A percentile compares a stretch with the other conserved stretches of the same genome.
phyloP scores from a whole-genome alignment of 352 stramenopile genomes.

The Pythium guiyangense region DNA sequence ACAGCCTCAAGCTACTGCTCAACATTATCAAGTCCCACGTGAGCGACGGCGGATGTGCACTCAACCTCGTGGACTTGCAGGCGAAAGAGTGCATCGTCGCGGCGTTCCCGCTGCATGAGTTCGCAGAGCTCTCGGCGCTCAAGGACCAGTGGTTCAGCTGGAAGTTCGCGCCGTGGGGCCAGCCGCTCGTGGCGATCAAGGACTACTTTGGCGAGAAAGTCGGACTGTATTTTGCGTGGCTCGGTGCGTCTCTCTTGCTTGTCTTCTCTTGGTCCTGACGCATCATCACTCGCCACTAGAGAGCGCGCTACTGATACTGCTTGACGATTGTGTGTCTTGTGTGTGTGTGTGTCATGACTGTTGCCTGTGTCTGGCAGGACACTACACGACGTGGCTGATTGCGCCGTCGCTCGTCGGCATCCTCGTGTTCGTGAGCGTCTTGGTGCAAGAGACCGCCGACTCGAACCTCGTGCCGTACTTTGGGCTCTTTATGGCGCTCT shows the following conservation, averaged over 20 bases:
- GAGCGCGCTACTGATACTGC: no score
- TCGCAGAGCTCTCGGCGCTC: conserved; percentile 36
- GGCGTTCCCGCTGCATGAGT: conserved; percentile 56
- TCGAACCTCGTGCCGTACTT: conserved; percentile 63
- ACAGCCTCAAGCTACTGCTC: conserved; percentile 64
- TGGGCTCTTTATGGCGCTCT: conserved; percentile 81
- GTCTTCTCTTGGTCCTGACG: not conserved
- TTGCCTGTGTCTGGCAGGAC: conserved; percentile 25
- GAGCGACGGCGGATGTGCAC: conserved; percentile 47
- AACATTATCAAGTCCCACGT: conserved; percentile 61
- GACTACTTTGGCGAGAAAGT: conserved; percentile 90
- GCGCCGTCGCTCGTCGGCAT: conserved; percentile 87
- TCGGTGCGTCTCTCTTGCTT: conserved; percentile 49
- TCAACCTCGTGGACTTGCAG: conserved; percentile 51
- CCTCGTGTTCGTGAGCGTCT: conserved; percentile 84
- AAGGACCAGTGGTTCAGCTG: conserved; percentile 65
- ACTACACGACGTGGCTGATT: conserved; percentile 94
- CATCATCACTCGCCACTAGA: not conserved
- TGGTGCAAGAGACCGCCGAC: conserved; percentile 50
- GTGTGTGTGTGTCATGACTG: not conserved
- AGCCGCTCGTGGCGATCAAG: conserved; percentile 63
- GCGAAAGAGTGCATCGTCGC: conserved; percentile 55
- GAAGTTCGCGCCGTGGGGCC: conserved; percentile 47
- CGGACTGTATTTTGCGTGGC: conserved; percentile 96
- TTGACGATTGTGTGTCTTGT: no score